phyloP scores from a whole-genome alignment of 805 yeast species.

The Candida tammaniensis region DNA sequence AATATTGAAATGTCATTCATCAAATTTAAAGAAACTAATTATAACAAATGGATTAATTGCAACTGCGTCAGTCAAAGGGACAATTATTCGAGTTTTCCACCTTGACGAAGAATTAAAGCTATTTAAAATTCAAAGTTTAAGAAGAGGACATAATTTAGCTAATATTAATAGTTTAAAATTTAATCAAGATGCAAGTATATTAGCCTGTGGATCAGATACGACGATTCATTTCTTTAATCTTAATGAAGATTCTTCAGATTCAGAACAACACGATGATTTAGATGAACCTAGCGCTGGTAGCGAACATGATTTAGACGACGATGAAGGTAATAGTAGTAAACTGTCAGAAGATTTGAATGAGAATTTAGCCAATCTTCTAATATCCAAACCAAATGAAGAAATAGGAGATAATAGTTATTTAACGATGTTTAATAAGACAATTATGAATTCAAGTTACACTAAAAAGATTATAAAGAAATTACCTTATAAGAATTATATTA shows the following conservation, averaged over 20 bases:
- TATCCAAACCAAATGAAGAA: constrained; percentile 21
- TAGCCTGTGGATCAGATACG: constrained; percentile 41
- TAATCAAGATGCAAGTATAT: constrained; percentile 27
- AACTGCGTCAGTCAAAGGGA: constrained; percentile 43
- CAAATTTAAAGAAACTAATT: constrained; percentile 30
- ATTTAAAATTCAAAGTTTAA: constrained; percentile 29
- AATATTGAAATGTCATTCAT: constrained; percentile 40
- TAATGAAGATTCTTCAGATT: constrained; percentile 3
- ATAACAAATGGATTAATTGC: constrained; percentile 29
- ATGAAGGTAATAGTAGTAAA: constrained; percentile 19
- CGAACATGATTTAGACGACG: constrained; percentile 16
- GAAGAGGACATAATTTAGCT: constrained; percentile 41
- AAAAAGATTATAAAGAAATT: constrained; percentile 35
- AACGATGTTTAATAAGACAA: constrained; percentile 19
- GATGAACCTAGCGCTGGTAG: constrained; percentile 8
- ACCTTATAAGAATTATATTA: constrained; percentile 40
- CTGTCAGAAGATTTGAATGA: constrained; percentile 42
- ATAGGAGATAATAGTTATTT: constrained; percentile 8
- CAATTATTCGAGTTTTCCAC: constrained; percentile 37
- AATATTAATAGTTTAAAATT: constrained; percentile 33
- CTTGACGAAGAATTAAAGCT: constrained; percentile 20
- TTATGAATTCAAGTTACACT: constrained; percentile 35
- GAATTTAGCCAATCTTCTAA: constrained; percentile 36
- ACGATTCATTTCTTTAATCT: constrained; percentile 41
- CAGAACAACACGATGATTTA: constrained; percentile 9